These are phyloP conservation scores for Rhizopogon salebrosus DNA, from an alignment of 768 basidiomycete species.

Conservation along the genomic window DNA sequence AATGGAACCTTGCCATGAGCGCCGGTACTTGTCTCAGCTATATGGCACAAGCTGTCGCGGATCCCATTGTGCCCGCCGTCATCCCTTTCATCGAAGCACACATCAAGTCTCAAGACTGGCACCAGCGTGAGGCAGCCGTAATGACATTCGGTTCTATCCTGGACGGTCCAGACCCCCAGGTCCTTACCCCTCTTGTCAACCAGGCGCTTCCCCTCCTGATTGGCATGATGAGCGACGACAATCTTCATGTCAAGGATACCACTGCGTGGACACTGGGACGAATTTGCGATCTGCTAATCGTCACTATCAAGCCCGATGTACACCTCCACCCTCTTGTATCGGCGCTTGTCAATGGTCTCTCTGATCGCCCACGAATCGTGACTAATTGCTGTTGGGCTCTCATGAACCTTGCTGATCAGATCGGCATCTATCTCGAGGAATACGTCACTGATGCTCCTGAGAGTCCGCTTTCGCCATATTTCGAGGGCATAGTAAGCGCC, in stretches of 20 bases:
- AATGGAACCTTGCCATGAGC: conserved; percentile 98
- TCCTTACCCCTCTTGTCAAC: conserved; percentile 85
- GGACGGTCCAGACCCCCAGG: conserved; percentile 87
- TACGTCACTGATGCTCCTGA: conserved; percentile 42
- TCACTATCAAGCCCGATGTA: conserved; percentile 82
- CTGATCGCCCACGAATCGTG: conserved; percentile 78
- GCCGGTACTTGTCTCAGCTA: conserved; percentile 88
- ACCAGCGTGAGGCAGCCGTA: conserved; percentile 91
- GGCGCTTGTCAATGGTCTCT: conserved; percentile 76
- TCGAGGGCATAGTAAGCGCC: conserved; percentile 79
- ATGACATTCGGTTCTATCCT: conserved; percentile 99
- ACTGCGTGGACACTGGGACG: conserved; percentile 97
- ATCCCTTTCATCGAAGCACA: conserved; percentile 98
- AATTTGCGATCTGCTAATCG: conserved; percentile 86
- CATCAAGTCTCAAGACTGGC: conserved; percentile 92
- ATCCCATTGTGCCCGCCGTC: conserved; percentile 85
- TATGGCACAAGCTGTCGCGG: conserved; percentile 86
- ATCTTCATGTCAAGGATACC: conserved; percentile 89
- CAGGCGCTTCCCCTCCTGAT: conserved; percentile 93
- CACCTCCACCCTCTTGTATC: conserved; percentile 81
- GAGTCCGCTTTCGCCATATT: conserved; percentile 82
- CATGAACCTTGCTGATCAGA: conserved; percentile 92
- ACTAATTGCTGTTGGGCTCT: conserved; percentile 95
- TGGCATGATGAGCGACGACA: conserved; percentile 88
- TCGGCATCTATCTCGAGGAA: conserved; percentile 65